Base-by-base conservation (phyloP, 768 basidiomycete species). In the Termitomyces sp. region DNA sequence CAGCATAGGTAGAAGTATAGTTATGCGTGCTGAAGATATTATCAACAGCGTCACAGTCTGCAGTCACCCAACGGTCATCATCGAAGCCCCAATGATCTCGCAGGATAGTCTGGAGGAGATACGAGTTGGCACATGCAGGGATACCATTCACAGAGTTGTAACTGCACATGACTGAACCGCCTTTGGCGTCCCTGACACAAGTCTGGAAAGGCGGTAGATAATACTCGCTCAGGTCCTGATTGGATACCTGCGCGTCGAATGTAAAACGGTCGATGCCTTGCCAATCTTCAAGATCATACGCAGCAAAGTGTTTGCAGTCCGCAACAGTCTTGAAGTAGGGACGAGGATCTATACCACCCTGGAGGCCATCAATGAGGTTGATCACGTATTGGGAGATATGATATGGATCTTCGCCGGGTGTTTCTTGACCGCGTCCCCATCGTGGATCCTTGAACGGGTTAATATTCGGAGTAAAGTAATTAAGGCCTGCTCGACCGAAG, bases 141-240 rank as follows among this genome's bases (percentile, higher is more conserved):
- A 85, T 68, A 4, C 84, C 84, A 58, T 85, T 86, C 32, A 86
- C 81, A 9, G 82, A 78, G 61, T 85, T 86, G 66, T 85, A 86
- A 61, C 79, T 81, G 73, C 83, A 86, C 83, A 85, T 85, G 40
- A 82, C 74, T 26, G 79, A 79, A 2, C 76, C 81, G 35, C 81
- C 83, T 63, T 82, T 81, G 16, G 83, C 83, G 61, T 86, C 84
- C 38, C 83, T 74, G 18, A 83, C 82, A 64, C 83, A 84, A 47
- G 71, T 75, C 67, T 83, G 81, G 78, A 84, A 85, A 5, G 81
- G 67, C 0, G 79, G 82, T 8, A 80, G 70, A 67, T 84, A 84
- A 64, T 72, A 86, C 64, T 83, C 82, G 68, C 73, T 78, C 30
- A 86, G 69, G 59, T 86, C 84, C 61, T 85, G 84, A 10, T 71